phyloP scores from a whole-genome alignment of 2,329 filamentous ascomycete genomes.

The Proliferodiscus dingleyae region DNA sequence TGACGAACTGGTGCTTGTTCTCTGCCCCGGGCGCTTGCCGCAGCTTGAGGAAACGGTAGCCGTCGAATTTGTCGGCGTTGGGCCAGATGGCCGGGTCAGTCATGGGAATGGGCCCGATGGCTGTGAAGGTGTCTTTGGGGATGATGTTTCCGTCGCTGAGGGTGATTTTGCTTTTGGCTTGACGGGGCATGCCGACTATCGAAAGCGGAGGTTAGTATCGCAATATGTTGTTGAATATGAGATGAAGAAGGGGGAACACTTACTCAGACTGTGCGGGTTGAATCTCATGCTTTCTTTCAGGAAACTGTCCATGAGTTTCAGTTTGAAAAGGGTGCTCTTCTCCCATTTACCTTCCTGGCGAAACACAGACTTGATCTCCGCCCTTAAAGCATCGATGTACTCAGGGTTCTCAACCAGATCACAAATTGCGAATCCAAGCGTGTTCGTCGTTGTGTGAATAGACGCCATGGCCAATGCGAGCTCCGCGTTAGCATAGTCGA shows the following conservation, averaged over 20 bases:
- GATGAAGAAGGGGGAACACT: neutral
- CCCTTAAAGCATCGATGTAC: constrained; percentile 29
- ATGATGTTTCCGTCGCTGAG: constrained; percentile 3
- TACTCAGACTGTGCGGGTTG: too few relatives aligned
- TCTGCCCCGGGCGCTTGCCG: neutral
- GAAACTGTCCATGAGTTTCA: constrained; percentile 39
- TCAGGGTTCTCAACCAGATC: constrained; percentile 45
- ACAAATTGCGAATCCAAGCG: constrained; percentile 46
- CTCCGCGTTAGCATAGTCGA: constrained; percentile 34
- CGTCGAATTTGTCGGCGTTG: neutral
- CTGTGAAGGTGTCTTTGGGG: neutral
- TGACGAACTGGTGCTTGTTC: constrained; percentile 9
- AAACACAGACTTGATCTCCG: constrained; percentile 30
- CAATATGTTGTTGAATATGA: neutral
- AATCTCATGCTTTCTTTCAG: constrained; percentile 35
- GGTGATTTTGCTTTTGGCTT: constrained; percentile 45
- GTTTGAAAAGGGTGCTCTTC: constrained; percentile 17
- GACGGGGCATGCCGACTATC: constrained; percentile 6
- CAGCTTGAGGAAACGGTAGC: neutral
- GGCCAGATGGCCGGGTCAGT: neutral
- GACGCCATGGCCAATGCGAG: constrained; percentile 40
- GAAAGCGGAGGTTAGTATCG: neutral
- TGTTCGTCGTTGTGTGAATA: constrained; percentile 46
- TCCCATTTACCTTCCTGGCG: neutral
- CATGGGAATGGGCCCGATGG: neutral